phyloP scores from a whole-genome alignment of 768 basidiomycete genomes.

The Cystofilobasidium macerans region DNA sequence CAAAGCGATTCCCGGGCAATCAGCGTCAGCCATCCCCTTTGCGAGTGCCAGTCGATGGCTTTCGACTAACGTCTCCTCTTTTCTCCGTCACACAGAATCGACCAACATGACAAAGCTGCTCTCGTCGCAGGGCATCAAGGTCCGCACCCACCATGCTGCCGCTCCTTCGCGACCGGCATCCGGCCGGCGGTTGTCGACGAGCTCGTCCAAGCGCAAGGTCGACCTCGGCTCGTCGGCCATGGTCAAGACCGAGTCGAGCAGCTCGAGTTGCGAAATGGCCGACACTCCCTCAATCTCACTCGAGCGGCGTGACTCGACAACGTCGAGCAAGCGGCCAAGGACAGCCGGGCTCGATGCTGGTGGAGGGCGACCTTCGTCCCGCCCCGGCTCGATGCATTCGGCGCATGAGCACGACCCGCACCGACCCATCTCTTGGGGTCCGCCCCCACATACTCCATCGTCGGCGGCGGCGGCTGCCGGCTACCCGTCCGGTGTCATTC shows the following conservation, averaged over 20 bases:
- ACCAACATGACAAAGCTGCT: not conserved
- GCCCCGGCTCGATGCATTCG: not conserved
- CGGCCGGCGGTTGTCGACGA: not conserved
- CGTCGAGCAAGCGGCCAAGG: not conserved
- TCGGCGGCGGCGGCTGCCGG: no score
- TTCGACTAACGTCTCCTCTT: not conserved
- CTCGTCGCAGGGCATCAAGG: constrained; percentile 19
- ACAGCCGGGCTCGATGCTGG: not conserved
- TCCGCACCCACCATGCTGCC: constrained; percentile 6
- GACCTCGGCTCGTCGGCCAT: not conserved
- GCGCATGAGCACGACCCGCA: not conserved
- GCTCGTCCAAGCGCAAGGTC: constrained; percentile 12
- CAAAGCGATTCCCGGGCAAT: constrained; percentile 44
- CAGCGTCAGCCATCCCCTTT: not conserved
- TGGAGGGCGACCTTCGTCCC: not conserved
- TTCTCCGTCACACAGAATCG: not conserved
- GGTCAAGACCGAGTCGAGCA: not conserved
- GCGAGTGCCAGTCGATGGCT: not conserved
- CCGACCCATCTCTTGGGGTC: not conserved
- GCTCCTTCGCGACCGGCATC: not conserved
- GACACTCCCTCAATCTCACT: not conserved
- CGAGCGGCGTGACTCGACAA: not conserved
- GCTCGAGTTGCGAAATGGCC: not conserved
- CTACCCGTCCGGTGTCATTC: no score
- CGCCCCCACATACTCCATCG: not conserved